Evolutionary conservation across 2,329 filamentous ascomycete genomes (phyloP).

Genomic region (Colletotrichum tabaci): DNA sequence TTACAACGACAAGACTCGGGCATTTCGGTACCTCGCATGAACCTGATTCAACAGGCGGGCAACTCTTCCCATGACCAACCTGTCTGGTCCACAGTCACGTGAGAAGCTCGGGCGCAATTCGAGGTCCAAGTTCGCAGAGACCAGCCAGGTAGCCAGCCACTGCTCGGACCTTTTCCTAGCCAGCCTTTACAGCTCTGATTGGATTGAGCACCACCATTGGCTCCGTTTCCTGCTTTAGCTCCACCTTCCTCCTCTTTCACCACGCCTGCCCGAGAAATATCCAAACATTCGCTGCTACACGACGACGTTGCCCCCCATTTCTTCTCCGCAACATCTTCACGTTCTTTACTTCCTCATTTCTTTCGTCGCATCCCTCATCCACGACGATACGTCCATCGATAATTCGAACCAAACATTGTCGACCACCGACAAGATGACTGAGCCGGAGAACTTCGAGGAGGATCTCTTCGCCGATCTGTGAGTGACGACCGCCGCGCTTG

Average conservation of each 20-base stretch:
- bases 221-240: slow-evolving; percentile 22
- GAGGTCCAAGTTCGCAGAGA: neutral
- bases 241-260: slow-evolving; percentile 37
- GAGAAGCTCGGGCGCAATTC: neutral
- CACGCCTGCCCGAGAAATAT: slow-evolving; percentile 38
- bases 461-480: slow-evolving; percentile 97
- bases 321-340: slow-evolving; percentile 17
- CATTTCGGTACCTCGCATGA: slow-evolving; percentile 16
- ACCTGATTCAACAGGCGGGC: neutral
- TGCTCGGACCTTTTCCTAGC: slow-evolving; percentile 19
- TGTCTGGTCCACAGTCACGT: slow-evolving; percentile 11
- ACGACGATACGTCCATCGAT: neutral
- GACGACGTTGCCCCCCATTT: slow-evolving; percentile 8
- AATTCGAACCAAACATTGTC: too few relatives aligned
- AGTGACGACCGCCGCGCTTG: slow-evolving; percentile 55
- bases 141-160: neutral
- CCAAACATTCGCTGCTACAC: slow-evolving; percentile 32
- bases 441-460: slow-evolving; percentile 87
- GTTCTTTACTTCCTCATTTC: slow-evolving; percentile 29
- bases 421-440: slow-evolving; percentile 73
- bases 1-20: neutral
- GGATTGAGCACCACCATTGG: slow-evolving; percentile 37
- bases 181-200: slow-evolving; percentile 35
- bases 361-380: slow-evolving; percentile 17
- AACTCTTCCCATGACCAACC: slow-evolving; percentile 4